A percentile compares a stretch with the other conserved stretches of the same genome.
Evolutionary conservation across 1,284 basidiomycete genomes (phyloP).

Genomic region (Cutaneotrichosporon sp.): DNA sequence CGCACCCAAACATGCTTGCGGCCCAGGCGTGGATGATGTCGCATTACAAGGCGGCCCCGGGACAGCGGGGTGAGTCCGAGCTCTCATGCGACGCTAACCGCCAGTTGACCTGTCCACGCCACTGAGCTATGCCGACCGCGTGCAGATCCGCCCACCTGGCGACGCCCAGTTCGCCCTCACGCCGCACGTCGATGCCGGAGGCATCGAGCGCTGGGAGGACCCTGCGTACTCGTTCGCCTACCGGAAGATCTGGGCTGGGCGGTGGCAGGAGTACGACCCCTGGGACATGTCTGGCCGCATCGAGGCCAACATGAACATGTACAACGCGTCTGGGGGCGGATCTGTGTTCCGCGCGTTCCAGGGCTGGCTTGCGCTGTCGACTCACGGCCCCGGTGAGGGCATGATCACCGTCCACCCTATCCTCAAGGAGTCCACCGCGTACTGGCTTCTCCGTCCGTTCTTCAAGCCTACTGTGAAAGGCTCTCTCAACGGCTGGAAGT

Average conservation of each 20-base stretch:
- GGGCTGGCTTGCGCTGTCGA: constrained; percentile 64
- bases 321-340: constrained; percentile 56
- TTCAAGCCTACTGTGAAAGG: too few species aligned
- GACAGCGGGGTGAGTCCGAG: too few species aligned
- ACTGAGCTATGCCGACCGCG: constrained; percentile 68
- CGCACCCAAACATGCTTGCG: constrained; percentile 70
- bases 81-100: too few species aligned
- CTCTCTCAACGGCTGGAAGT: too few species aligned
- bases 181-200: constrained; percentile 74
- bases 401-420: constrained; percentile 77
- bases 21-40: constrained; percentile 56
- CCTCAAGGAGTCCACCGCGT: constrained; percentile 71
- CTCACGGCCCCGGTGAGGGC: constrained; percentile 66
- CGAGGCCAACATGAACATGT: constrained; percentile 46
- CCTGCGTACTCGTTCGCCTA: constrained; percentile 63
- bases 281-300: constrained; percentile 42
- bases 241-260: constrained; percentile 61
- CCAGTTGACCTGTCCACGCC: too few species aligned
- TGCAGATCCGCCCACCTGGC: constrained; percentile 72
- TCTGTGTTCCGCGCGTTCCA: constrained; percentile 77
- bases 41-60: too few species aligned
- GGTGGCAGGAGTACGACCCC: constrained; percentile 58
- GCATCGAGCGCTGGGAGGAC: constrained; percentile 79
- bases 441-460: constrained; percentile 73
- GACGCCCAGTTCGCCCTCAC: constrained; percentile 69